Base-by-base conservation (phyloP, 1,284 basidiomycete species). In the Rhodotorula sp. region DNA sequence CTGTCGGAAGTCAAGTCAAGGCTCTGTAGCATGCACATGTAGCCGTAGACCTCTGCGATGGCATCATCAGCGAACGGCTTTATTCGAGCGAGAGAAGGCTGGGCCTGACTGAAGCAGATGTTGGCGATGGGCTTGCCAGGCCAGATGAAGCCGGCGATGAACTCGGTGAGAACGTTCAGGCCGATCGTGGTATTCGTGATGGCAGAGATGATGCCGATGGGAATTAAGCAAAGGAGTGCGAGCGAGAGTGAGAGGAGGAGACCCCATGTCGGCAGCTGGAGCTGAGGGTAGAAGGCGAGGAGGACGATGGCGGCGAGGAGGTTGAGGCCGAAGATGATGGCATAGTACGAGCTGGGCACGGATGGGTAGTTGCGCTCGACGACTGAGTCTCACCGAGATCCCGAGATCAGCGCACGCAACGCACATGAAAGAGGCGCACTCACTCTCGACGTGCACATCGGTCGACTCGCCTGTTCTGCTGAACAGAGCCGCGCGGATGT, bases 251-350 rank as follows among this genome's bases (percentile, higher is more conserved):
- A 76, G 15, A 82, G 68, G 29, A 81, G 62, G 30, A 82, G 67
- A 1, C 79, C 82, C 82, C 81, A 82, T 1, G 80, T 67, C 0
- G 81, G 81, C 46, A 82, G 70, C 64, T 82, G 81, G n/a, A 82
- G 73, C 11, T 51, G 36, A 3, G 81, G 81, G 58, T 79, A 80
- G 51, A 78, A 73, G 22, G 75, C 62, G 15, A 82, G 78, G 7
- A 82, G 75, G 47, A 79, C 59, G 30, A 78, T 64, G 22, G 81
- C 77, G 1, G 77, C 77, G 7, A 63, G 29, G 24, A 77, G 65
- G n/a, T 80, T 79, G 3, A 78, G 77, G 24, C 75, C 79, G 30
- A 74, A 70, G 19, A 70, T 62, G 24, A 20, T n/a, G 30, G 55
- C 27, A 51, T 73, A 73, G 63, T 67, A 70, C 8, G n/a, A 39